Base-by-base conservation (phyloP, 1,284 basidiomycete species). In the Inonotus hispidus region DNA sequence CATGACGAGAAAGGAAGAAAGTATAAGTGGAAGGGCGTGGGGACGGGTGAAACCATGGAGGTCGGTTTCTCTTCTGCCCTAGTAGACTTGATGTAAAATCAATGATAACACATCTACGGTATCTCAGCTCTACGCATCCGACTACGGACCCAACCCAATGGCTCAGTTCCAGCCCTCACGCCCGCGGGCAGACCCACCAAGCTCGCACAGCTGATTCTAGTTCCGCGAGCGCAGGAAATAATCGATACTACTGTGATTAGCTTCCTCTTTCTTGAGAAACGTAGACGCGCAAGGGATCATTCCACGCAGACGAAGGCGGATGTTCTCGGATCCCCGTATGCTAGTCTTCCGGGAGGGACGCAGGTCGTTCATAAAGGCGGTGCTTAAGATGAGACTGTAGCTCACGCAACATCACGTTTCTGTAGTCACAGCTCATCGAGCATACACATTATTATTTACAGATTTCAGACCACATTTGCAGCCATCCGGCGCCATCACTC, bases 231-330 rank as follows among this genome's bases (percentile, higher is more conserved):
- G 27, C 59, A 69, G 52, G 69, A 74, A 55, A 73, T 77, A 37
- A 68, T 69, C 21, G 75, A 79, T 53, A 59, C 71, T 1, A 72
- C 75, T 10, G 69, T 78, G 2, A 65, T 74, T 14, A 77, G 75
- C 19, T 78, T 78, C 67, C 67, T 76, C 41, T 67, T 77, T 39
- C 68, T 79, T 32, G 76, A 79, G 68, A 73, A 71, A 61, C 65
- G 54, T 27, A 65, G 71, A n/a, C 66, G 71, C 21, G 61, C 61
- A 16, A 62, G 27, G 2, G 72, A 71, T n/a, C 65, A 49, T 49
- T 68, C 69, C 37, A 66, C 65, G n/a, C 52, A 62, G 39, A 64
- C 66, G 38, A 61, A 60, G 38, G 61, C 64, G 32, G 65, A 62
- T 35, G 45, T 58, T 13, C 49, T 52, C n/a, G 50, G 50, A 13